A percentile compares a stretch with the other conserved stretches of the same genome.
These are phyloP conservation scores for Paramecium octaurelia DNA, from an alignment of 73 alveolate species.

Conservation along the genomic window DNA sequence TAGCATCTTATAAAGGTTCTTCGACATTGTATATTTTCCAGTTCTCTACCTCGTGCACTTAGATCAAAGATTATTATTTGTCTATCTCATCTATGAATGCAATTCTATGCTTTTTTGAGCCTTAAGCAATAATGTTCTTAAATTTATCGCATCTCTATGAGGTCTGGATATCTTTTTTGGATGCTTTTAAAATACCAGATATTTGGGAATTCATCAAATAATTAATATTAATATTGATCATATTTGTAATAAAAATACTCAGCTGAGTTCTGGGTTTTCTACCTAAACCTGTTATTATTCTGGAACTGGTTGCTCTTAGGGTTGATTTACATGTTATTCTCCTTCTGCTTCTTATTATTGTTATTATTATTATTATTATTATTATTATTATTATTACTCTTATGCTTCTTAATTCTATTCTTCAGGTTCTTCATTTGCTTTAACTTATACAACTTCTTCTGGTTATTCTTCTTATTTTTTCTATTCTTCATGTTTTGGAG, in stretches of 20 bases:
- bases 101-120: background rate
- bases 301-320: background rate
- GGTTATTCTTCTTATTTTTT: background rate
- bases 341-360: background rate
- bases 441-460: background rate
- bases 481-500: background rate
- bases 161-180: background rate
- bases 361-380: too few relatives aligned
- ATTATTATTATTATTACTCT: background rate
- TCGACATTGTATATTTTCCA: slow-evolving; percentile 37
- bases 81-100: background rate
- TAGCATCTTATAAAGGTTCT: background rate
- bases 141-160: background rate
- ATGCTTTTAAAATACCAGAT: background rate
- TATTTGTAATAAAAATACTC: background rate
- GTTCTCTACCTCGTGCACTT: slow-evolving; percentile 30
- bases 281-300: background rate
- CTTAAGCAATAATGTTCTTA: background rate
- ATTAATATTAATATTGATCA: slow-evolving; percentile 5
- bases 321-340: background rate
- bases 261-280: background rate
- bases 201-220: background rate
- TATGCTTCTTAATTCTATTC: background rate
- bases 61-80: background rate
- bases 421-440: background rate